Percentiles rank a stretch among this genome's conserved stretches.
Evolutionary conservation across 2,329 filamentous ascomycete species (phyloP).

Genomic region (Nothomitra cinnamomea): DNA sequence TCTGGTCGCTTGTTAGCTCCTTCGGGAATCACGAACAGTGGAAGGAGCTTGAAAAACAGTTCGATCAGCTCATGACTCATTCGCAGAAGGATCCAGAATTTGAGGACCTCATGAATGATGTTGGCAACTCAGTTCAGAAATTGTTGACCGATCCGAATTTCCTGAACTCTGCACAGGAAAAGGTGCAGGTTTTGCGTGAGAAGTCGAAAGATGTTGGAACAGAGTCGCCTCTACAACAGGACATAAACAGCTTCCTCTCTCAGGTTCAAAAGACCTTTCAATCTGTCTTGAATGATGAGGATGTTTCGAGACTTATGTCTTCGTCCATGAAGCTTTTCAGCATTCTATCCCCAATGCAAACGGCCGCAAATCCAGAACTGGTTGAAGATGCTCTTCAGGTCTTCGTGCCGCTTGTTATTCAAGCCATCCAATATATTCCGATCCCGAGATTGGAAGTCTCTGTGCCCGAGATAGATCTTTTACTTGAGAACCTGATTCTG

Average conservation of each 20-base stretch:
- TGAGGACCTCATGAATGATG: conserved; percentile 55
- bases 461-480: conserved; percentile 64
- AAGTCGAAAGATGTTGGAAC: conserved; percentile 41
- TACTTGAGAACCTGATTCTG: conserved; percentile 80
- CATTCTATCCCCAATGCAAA: conserved; percentile 49
- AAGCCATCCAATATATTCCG: conserved; percentile 69
- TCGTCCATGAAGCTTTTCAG: conserved; percentile 51
- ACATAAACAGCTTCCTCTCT: conserved; percentile 53
- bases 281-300: conserved; percentile 53
- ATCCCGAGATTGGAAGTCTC: conserved; percentile 83
- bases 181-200: conserved; percentile 40
- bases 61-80: conserved; percentile 56
- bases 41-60: conserved; percentile 52
- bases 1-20: conserved; percentile 64
- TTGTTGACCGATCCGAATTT: conserved; percentile 77
- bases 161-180: conserved; percentile 56
- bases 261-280: conserved; percentile 51
- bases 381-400: conserved; percentile 61
- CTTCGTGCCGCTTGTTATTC: conserved; percentile 61
- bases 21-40: conserved; percentile 62
- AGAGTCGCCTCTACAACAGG: conserved; percentile 50
- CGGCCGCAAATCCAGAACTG: conserved; percentile 51
- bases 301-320: conserved; percentile 50
- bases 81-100: conserved; percentile 66
- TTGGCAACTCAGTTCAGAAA: conserved; percentile 58